Evolutionary conservation across 2,329 filamentous ascomycete genomes (phyloP).

Genomic region (Cercospora beticola): DNA sequence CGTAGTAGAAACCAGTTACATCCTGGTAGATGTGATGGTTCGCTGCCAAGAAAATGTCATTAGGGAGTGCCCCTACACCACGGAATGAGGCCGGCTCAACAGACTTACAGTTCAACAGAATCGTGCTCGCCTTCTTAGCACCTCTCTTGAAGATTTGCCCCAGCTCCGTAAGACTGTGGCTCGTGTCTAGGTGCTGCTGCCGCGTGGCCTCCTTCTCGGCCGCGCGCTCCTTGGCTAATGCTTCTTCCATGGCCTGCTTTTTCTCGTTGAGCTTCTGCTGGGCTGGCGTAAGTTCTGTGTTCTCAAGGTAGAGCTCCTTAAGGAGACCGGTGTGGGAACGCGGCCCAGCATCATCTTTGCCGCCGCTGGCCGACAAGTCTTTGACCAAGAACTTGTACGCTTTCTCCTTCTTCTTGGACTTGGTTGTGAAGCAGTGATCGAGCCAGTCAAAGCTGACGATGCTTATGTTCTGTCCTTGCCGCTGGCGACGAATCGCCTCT

Average conservation of each 20-base stretch:
- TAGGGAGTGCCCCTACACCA: conserved; percentile 43
- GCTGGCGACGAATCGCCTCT: conserved; percentile 16
- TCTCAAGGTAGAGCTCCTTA: conserved; percentile 41
- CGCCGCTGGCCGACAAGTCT: conserved; percentile 16
- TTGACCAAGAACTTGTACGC: conserved; percentile 14
- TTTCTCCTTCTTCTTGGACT: conserved; percentile 29
- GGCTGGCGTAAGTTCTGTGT: conserved; percentile 26
- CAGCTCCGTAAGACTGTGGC: conserved; percentile 25
- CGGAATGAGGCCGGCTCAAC: conserved; percentile 4
- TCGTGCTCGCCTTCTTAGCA: conserved; percentile 31
- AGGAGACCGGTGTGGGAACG: conserved; percentile 28
- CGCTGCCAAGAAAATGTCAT: conserved; percentile 42
- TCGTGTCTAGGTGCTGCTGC: conserved; percentile 25
- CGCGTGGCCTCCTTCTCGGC: conserved; percentile 5
- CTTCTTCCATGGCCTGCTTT: conserved; percentile 35
- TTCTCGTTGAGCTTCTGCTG: conserved; percentile 30
- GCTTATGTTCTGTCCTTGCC: conserved; percentile 25
- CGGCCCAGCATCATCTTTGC: conserved; percentile 36
- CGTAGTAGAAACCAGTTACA: conserved; percentile 61
- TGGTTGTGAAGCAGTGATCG: conserved; percentile 49
- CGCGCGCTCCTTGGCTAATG: conserved; percentile 18
- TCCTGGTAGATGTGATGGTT: conserved; percentile 68
- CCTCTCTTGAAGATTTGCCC: conserved; percentile 28
- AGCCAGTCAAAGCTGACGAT: conserved; percentile 49
- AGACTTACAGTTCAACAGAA: conserved; percentile 40